Evolutionary conservation across 148 eudicot species (phyloP).

Genomic region (Fagopyrum tataricum): DNA sequence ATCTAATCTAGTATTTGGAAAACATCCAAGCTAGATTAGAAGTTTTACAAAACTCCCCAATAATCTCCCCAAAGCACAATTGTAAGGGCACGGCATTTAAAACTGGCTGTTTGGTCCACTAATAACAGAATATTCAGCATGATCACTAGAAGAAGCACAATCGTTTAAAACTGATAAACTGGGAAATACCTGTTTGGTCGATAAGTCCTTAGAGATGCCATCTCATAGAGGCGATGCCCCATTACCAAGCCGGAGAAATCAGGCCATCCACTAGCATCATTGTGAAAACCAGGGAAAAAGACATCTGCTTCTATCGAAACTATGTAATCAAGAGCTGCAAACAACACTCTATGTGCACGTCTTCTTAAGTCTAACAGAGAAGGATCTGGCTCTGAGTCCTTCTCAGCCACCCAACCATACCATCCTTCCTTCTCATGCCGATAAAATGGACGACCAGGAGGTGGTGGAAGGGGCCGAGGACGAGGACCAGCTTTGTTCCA

Average conservation of each 20-base stretch:
- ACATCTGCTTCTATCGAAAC: conserved; percentile 92
- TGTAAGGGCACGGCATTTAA: too few species aligned
- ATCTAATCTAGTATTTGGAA: too few species aligned
- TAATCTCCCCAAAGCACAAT: too few species aligned
- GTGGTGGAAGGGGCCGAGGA: conserved; percentile 95
- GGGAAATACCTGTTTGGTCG: conserved; percentile 76
- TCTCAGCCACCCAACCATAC: conserved; percentile 93
- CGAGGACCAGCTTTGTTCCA: conserved; percentile 98
- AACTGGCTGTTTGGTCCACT: too few species aligned
- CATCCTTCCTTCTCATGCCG: conserved; percentile 93
- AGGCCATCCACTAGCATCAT: conserved; percentile 83
- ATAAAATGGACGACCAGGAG: conserved; percentile 86
- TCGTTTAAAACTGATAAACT: not conserved
- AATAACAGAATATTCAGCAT: too few species aligned
- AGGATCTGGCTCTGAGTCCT: conserved; percentile 75
- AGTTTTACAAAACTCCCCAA: too few species aligned
- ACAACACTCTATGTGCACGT: conserved; percentile 75
- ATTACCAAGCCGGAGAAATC: conserved; percentile 93
- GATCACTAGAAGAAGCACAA: not conserved
- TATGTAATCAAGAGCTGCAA: conserved; percentile 93
- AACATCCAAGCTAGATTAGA: too few species aligned
- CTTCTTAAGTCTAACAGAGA: conserved; percentile 43
- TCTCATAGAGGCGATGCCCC: conserved; percentile 85
- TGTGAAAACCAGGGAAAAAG: conserved; percentile 85
- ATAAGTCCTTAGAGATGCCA: conserved; percentile 76